A percentile compares a stretch with the other conserved stretches of the same genome.
phyloP scores from a whole-genome alignment of 2,329 filamentous ascomycete species.

The Hymenoscyphus scutula region DNA sequence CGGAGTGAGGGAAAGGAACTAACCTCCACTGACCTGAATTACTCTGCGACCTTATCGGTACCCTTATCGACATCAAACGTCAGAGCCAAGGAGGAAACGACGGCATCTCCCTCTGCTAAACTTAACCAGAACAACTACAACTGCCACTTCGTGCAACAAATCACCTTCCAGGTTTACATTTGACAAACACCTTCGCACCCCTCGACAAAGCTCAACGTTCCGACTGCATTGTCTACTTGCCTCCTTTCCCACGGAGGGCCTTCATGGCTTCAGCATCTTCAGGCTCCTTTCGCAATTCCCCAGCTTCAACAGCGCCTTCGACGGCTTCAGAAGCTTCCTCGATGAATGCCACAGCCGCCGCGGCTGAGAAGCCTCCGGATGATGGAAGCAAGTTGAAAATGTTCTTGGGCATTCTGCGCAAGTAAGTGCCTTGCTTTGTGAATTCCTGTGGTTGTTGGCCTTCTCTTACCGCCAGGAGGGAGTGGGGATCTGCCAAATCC shows the following conservation, averaged over 20 bases:
- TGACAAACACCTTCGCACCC: no score
- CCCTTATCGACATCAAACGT: background rate
- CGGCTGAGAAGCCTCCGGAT: constrained; percentile 59
- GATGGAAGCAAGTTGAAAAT: constrained; percentile 87
- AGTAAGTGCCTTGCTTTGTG: constrained; percentile 53
- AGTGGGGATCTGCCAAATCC: constrained; percentile 7
- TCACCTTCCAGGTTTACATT: background rate
- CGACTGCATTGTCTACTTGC: background rate
- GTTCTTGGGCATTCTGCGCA: constrained; percentile 82
- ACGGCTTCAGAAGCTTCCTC: constrained; percentile 28
- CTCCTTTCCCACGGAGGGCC: background rate
- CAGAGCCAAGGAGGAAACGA: background rate
- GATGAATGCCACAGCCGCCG: constrained; percentile 18
- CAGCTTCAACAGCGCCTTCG: constrained; percentile 30
- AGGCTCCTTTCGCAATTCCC: constrained; percentile 28
- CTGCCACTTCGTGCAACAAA: background rate
- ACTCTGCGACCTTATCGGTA: background rate
- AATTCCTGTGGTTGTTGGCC: background rate
- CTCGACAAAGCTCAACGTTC: background rate
- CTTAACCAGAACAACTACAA: background rate
- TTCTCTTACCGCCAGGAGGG: background rate
- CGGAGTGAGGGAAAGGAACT: no score
- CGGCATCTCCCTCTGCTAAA: background rate
- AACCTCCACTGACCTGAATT: no score
- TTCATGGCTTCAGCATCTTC: constrained; percentile 34